phyloP scores from a whole-genome alignment of 2,329 filamentous ascomycete species.

The Eutypa lata region DNA sequence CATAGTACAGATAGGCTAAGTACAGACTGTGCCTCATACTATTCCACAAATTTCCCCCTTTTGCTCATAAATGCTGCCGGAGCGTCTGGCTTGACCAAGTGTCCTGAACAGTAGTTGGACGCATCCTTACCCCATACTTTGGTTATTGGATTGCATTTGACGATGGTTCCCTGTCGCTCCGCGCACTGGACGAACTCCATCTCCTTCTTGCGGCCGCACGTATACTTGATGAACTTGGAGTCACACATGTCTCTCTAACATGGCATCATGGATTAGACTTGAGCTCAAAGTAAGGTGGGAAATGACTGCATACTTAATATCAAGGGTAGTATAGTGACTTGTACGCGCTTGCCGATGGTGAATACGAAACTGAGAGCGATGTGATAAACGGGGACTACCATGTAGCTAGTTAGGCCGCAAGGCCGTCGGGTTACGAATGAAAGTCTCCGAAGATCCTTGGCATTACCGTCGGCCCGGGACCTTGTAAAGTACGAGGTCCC shows the following conservation, averaged over 20 bases:
- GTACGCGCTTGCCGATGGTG: neutral
- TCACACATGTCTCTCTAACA: neutral
- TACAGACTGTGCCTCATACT: neutral
- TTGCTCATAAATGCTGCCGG: neutral
- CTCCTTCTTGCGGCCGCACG: slow-evolving; percentile 7
- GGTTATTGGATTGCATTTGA: slow-evolving; percentile 3
- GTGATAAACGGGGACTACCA: no score
- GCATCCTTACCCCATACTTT: slow-evolving; percentile 4
- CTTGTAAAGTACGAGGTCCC: no score
- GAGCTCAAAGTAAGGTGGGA: neutral
- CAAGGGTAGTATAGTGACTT: neutral
- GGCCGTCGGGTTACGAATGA: no score
- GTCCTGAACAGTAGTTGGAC: slow-evolving; percentile 5
- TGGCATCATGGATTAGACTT: neutral
- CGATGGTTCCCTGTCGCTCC: slow-evolving; percentile 5
- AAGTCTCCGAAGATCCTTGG: no score
- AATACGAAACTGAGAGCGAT: no score
- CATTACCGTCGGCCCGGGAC: no score
- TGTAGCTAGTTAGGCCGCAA: no score
- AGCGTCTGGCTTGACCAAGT: slow-evolving; percentile 5
- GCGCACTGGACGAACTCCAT: slow-evolving; percentile 9
- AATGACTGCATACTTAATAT: neutral
- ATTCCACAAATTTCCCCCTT: slow-evolving; percentile 1
- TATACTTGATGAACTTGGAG: slow-evolving; percentile 6
- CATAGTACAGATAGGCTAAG: neutral